A percentile compares a stretch with the other conserved stretches of the same genome.
These are phyloP conservation scores for Tolypocladium capitatum DNA, from an alignment of 2,329 filamentous ascomycete species.

Conservation along the genomic window DNA sequence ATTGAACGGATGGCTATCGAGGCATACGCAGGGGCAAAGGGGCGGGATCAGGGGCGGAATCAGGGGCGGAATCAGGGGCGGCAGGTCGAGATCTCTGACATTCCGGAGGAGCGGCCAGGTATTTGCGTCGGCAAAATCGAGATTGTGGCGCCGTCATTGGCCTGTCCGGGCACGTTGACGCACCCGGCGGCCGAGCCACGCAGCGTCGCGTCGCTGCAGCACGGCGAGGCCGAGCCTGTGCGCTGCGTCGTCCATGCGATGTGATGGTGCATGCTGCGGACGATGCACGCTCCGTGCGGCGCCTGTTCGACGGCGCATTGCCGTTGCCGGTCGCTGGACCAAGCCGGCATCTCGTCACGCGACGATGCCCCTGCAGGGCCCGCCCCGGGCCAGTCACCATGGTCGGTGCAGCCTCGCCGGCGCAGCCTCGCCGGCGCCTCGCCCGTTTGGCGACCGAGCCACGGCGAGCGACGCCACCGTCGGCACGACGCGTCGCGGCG, in stretches of 20 bases:
- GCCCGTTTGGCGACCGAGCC: not conserved
- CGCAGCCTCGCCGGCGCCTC: not conserved
- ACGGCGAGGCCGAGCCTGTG: too few relatives aligned
- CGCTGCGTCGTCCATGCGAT: too few relatives aligned
- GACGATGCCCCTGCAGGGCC: not conserved
- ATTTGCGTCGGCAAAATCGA: not conserved
- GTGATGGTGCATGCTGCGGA: too few relatives aligned
- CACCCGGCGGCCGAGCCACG: not conserved
- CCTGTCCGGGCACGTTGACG: not conserved
- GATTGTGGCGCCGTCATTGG: not conserved
- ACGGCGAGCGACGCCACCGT: not conserved
- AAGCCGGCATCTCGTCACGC: not conserved
- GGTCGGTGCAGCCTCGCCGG: too few relatives aligned
- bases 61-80: not conserved
- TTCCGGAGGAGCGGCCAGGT: not conserved
- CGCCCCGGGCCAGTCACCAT: not conserved
- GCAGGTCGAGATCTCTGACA: not conserved
- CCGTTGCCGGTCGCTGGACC: too few relatives aligned
- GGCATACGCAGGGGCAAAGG: not conserved
- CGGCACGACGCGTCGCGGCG: not conserved
- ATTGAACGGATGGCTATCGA: not conserved
- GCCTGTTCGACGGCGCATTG: too few relatives aligned
- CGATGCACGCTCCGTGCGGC: too few relatives aligned
- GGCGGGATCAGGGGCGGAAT: not conserved
- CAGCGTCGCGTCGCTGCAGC: too few relatives aligned